Base-by-base conservation (phyloP, 1,284 basidiomycete species). In the Athelia psychrophila region DNA sequence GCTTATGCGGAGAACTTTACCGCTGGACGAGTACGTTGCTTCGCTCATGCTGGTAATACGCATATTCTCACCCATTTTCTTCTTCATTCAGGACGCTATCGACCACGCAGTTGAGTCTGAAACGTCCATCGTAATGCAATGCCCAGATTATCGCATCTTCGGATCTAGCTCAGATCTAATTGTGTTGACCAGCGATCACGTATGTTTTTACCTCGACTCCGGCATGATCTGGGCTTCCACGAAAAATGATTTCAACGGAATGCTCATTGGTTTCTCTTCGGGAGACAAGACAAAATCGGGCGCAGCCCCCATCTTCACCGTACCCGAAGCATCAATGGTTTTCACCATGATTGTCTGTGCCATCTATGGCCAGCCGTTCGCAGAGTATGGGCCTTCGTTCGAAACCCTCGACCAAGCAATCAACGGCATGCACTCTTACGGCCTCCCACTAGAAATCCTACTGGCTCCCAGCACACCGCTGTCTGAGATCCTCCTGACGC, bases 171-270 rank as follows among this genome's bases (percentile, higher is more conserved):
- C 38, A 42, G 38, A 42, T 42, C 6, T 42, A 9, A n/a, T 42
- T n/a, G 20, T 42, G n/a, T 18, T 42, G 38, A n/a, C 38, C n/a
- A 42, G 38, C 38, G 75, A 77, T 52, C 65, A 68, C 5, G 74
- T 77, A 42, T 76, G 74, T 60, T 77, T 68, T 56, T 60, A 60
- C 46, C 60, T 62, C n/a, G 64, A 68, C 51, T 52, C 53, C 8
- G 36, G 54, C 16, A 49, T 50, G 16, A 54, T 67, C 16, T 53
- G 61, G 20, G 27, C 45, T 33, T 46, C 38, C 2, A 66, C 66
- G 2, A 45, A 33, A n/a, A 68, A 68, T 45, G 23, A 32, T 4
- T 67, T 68, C 56, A 54, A 58, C 47, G 42, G 40, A 15, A 52
- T 57, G n/a, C 51, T 66, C 2, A 44, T 48, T 9, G 38, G 16